Evolutionary conservation across 192 early-diverging fungal genomes (phyloP).

Genomic region (Geranomyces michiganensis): DNA sequence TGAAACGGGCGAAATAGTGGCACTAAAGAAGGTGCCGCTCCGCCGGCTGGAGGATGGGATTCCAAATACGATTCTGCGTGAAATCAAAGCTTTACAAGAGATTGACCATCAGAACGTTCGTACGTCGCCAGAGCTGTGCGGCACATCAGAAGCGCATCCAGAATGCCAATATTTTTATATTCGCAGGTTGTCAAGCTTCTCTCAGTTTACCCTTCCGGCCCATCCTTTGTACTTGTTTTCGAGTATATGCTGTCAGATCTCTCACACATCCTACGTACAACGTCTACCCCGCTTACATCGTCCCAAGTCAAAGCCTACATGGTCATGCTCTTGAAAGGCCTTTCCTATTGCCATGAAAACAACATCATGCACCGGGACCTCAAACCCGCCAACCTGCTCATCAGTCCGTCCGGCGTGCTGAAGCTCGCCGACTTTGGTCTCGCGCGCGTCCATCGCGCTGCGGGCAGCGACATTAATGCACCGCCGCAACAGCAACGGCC

Average conservation of each 20-base stretch:
- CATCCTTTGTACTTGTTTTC: constrained; percentile 56
- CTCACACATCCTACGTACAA: constrained; percentile 50
- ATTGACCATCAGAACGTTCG: constrained; percentile 57
- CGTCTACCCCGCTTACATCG: constrained; percentile 48
- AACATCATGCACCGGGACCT: constrained; percentile 64
- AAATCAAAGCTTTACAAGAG: constrained; percentile 62
- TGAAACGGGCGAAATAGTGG: constrained; percentile 54
- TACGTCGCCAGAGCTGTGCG: neutral
- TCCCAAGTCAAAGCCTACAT: constrained; percentile 62
- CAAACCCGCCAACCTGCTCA: constrained; percentile 60
- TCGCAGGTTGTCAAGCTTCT: constrained; percentile 51
- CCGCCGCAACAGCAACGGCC: constrained; percentile 37
- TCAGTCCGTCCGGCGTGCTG: constrained; percentile 54
- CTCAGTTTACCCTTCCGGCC: constrained; percentile 52
- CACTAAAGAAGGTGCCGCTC: constrained; percentile 59
- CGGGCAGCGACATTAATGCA: neutral
- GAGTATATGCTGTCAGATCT: constrained; percentile 60
- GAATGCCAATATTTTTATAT: neutral
- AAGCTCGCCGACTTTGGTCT: constrained; percentile 69
- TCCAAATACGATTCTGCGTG: constrained; percentile 57
- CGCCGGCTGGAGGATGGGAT: constrained; percentile 55
- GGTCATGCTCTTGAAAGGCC: constrained; percentile 61
- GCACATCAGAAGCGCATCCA: too few relatives aligned
- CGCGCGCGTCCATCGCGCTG: constrained; percentile 47
- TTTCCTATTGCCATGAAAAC: constrained; percentile 62